A percentile compares a stretch with the other conserved stretches of the same genome.
Conservation (phyloP, 2,329 filamentous ascomycete species). For the Ustulina deusta region DNA sequence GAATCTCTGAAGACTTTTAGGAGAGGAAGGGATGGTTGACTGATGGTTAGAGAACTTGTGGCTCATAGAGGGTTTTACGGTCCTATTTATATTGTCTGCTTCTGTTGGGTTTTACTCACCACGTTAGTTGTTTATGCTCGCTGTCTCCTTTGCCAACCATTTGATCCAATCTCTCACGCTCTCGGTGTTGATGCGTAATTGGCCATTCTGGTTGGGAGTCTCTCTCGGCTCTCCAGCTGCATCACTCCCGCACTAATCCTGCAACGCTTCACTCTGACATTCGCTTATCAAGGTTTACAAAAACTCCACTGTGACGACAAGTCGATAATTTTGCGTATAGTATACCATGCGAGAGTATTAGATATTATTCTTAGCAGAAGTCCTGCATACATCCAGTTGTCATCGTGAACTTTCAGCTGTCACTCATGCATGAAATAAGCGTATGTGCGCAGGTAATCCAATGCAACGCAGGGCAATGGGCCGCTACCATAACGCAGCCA, state of each 20-base stretch:
- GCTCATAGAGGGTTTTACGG: background rate
- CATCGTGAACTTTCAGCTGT: background rate
- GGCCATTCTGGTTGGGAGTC: background rate
- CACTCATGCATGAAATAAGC: background rate
- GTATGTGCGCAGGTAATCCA: background rate
- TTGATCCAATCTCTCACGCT: background rate
- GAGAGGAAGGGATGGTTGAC: background rate
- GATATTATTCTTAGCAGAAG: background rate
- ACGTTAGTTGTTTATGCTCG: background rate
- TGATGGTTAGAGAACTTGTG: background rate
- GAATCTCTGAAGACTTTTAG: background rate
- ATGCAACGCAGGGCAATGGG: too few species aligned
- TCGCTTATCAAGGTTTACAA: background rate
- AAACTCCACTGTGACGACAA: constrained; percentile 4
- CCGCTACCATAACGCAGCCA: constrained; percentile 6
- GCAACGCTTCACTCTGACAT: background rate
- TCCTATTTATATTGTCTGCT: constrained; percentile 26
- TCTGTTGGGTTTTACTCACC: background rate
- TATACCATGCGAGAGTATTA: constrained; percentile 1
- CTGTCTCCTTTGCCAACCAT: background rate
- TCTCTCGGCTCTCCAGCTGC: background rate
- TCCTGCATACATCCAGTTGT: background rate
- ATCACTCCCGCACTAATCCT: background rate
- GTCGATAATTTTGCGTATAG: background rate
- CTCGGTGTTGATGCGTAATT: background rate